Base-by-base conservation (phyloP, 495 filamentous ascomycete genomes). In the Rhypophila decipiens region DNA sequence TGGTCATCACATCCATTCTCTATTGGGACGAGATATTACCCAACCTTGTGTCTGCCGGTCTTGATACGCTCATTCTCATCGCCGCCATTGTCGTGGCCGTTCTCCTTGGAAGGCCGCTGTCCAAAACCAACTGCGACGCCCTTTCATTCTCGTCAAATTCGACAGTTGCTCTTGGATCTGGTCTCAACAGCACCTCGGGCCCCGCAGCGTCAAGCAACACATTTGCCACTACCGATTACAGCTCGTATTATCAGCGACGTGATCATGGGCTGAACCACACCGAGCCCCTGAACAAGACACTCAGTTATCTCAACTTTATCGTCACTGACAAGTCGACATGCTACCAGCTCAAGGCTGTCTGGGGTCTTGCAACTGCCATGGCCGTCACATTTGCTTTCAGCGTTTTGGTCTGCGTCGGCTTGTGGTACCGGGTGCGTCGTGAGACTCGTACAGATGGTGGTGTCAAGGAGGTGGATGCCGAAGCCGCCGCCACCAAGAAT, bases 361-460 rank as follows among this genome's bases (percentile, higher is more conserved):
- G 89, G 91, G 91, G 89, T 15, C 64, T 96, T 46, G 77, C 78
- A 65, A 95, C 95, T 71, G 83, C 85, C 5, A 72, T 91, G 27
- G 91, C 84, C 62, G 79, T 90, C 21, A 66, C 90, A 38, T 88
- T 93, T 56, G 77, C 82, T 47, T 80, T 88, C 45, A 81, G 81
- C 4, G 56, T 70, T 24, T 62, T 83, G 9, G 73, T 77, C 59
- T 76, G 74, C 56, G 58, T 73, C 48, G 56, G 50, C 34, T 54
- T 64, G 24, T 64, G 61, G 61, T 49, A 57, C 36, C 59, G 61
- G 33, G 75, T 73, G 47, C 67, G 64, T 31, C 58, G 62, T 22
- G 52, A 59, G 23, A 58, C 53, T 39, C 27, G 13, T 7, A 13
- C 27, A 31, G 13, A 31, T n/a, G 27, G 7, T 31, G 7, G 13